phyloP scores from a whole-genome alignment of 306 rosid species.

The Trifolium subterraneum region DNA sequence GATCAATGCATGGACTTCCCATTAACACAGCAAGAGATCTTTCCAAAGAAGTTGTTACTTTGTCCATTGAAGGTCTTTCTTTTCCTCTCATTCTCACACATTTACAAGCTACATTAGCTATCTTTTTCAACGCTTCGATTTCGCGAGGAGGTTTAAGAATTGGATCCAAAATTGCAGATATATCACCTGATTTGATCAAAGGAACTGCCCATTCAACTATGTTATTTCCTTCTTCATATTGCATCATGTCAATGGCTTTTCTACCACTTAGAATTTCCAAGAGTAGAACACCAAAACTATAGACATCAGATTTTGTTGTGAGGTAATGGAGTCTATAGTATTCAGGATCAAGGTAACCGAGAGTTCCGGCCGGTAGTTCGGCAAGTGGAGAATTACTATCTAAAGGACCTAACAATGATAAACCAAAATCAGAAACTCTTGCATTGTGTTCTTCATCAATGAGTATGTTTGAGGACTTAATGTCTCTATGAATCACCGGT shows the following conservation, averaged over 20 bases:
- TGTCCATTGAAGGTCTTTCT: conserved; percentile 97
- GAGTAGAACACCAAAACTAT: conserved; percentile 88
- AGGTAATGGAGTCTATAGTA: conserved; percentile 96
- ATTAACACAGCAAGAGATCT: conserved; percentile 78
- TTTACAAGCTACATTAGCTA: conserved; percentile 90
- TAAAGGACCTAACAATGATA: conserved; percentile 80
- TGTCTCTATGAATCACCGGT: conserved; percentile 92
- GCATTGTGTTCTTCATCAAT: conserved; percentile 98
- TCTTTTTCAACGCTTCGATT: conserved; percentile 81
- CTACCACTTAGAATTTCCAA: conserved; percentile 90
- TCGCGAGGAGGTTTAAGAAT: conserved; percentile 68
- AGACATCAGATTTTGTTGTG: conserved; percentile 94
- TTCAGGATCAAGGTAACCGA: conserved; percentile 97
- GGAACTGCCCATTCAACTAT: conserved; percentile 99
- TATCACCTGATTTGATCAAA: conserved; percentile 71
- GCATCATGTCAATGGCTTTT: conserved; percentile 97
- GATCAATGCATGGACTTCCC: conserved; percentile 93
- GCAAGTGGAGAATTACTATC: conserved; percentile 89
- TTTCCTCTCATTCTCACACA: conserved; percentile 97
- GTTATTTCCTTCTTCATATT: conserved; percentile 76
- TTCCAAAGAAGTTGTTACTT: conserved; percentile 88
- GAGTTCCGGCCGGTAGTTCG: conserved; percentile 93
- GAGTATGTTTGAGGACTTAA: conserved; percentile 92
- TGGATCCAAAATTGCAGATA: conserved; percentile 64
- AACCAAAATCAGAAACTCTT: conserved; percentile 90